These are phyloP conservation scores for Penicillium goetzii DNA, from an alignment of 495 filamentous ascomycete species.

Conservation along the genomic window DNA sequence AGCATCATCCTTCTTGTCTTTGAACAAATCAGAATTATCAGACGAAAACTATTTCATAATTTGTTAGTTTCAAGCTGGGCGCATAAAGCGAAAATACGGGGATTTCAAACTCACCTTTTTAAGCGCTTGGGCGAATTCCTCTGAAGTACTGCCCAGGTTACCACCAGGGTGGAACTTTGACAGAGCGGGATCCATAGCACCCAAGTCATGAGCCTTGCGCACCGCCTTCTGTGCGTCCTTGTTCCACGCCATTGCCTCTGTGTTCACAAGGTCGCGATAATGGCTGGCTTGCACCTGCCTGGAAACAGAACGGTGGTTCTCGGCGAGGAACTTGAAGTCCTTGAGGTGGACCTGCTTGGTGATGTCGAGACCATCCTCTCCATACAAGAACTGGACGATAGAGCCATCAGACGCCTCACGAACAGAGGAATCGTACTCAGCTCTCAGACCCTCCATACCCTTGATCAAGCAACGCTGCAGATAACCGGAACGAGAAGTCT, in stretches of 20 bases:
- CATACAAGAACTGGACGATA: conserved; percentile 93
- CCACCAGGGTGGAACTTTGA: conserved; percentile 73
- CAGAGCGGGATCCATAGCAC: conserved; percentile 76
- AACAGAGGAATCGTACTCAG: conserved; percentile 92
- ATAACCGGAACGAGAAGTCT: conserved; percentile 96
- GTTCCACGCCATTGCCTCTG: conserved; percentile 54
- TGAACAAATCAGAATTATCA: conserved; percentile 56
- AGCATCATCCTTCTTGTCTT: conserved; percentile 70
- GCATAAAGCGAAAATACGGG: background rate
- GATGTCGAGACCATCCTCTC: conserved; percentile 93
- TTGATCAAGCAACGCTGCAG: conserved; percentile 98
- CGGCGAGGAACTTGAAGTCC: conserved; percentile 86
- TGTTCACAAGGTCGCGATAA: conserved; percentile 56
- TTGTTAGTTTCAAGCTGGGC: conserved; percentile 1
- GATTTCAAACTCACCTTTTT: conserved; percentile 49
- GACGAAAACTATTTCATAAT: conserved; percentile 53
- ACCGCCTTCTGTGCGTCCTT: conserved; percentile 81
- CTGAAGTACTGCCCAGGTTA: conserved; percentile 83
- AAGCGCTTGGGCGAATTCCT: conserved; percentile 72
- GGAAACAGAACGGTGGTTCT: conserved; percentile 68
- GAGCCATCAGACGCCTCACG: conserved; percentile 86
- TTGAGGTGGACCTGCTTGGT: conserved; percentile 90
- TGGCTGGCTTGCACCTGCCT: conserved; percentile 55
- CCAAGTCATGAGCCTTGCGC: conserved; percentile 67
- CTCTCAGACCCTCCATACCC: conserved; percentile 94